These are phyloP conservation scores for Fusarium sp. DNA, from an alignment of 2,329 filamentous ascomycete genomes.

Conservation along the genomic window DNA sequence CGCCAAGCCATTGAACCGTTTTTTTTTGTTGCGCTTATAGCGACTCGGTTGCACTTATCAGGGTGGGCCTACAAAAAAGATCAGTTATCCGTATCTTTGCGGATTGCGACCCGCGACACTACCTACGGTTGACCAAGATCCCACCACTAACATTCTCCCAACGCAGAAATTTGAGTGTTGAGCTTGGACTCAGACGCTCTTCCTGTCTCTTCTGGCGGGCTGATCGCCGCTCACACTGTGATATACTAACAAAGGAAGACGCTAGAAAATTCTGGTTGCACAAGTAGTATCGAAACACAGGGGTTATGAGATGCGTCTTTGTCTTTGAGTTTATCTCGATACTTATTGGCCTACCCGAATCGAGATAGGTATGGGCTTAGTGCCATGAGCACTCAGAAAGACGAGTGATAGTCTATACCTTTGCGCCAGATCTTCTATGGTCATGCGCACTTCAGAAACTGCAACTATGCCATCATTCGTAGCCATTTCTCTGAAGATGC, in stretches of 20 bases:
- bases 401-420: not conserved
- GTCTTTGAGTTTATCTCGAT: conserved; percentile 10
- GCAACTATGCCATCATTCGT: conserved; percentile 6
- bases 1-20: not conserved
- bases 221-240: not conserved
- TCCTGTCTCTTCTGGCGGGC: not conserved
- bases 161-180: conserved; percentile 11
- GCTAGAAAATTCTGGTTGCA: not conserved
- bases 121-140: conserved; percentile 10
- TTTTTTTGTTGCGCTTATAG: conserved; percentile 6
- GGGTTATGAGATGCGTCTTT: not conserved
- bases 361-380: not conserved
- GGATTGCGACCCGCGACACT: conserved; percentile 13
- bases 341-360: not conserved
- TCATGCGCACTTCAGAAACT: conserved; percentile 2
- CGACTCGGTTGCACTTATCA: conserved; percentile 7
- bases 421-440: not conserved
- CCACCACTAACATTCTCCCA: conserved; percentile 23
- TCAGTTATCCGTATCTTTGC: conserved; percentile 4
- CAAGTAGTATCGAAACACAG: conserved; percentile 1
- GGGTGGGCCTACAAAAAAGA: conserved; percentile 17
- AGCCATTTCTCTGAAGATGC: not conserved
- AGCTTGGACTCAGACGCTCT: conserved; percentile 8
- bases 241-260: not conserved
- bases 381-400: not conserved